Conservation (phyloP, 768 basidiomycete species). For the Rhodocollybia butyracea region DNA sequence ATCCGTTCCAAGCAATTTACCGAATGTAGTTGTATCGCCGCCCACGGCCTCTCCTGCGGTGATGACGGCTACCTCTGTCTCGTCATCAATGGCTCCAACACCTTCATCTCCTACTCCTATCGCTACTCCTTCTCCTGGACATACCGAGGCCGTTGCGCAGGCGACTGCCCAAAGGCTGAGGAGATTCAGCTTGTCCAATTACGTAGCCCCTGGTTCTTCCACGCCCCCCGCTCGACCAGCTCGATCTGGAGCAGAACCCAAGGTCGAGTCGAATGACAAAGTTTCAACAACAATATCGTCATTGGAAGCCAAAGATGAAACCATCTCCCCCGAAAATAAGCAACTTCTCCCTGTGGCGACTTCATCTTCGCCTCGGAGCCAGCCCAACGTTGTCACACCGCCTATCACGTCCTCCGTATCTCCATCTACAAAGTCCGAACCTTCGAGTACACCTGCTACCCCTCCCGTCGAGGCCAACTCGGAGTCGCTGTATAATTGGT, state of each 20-base stretch:
- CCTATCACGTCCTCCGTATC: neutral
- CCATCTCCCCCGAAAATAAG: too few species aligned
- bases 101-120: neutral
- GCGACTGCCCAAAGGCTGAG: slow-evolving; percentile 4
- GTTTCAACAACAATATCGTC: too few species aligned
- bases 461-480: slow-evolving; percentile 1
- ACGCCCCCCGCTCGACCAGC: neutral
- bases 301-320: too few species aligned
- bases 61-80: neutral
- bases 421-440: neutral
- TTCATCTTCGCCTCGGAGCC: neutral
- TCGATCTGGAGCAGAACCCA: neutral
- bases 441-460: neutral
- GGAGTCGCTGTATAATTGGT: slow-evolving; percentile 2
- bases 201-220: slow-evolving; percentile 2
- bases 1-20: neutral
- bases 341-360: too few species aligned
- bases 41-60: neutral
- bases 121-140: neutral
- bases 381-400: neutral
- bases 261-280: too few species aligned
- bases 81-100: neutral
- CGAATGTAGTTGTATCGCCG: slow-evolving; percentile 1
- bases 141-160: neutral
- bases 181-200: slow-evolving; percentile 7